Evolutionary conservation across 495 filamentous ascomycete species (phyloP), one percentile per base, ranked within the genome.

Genomic region (Podospora conica): DNA sequence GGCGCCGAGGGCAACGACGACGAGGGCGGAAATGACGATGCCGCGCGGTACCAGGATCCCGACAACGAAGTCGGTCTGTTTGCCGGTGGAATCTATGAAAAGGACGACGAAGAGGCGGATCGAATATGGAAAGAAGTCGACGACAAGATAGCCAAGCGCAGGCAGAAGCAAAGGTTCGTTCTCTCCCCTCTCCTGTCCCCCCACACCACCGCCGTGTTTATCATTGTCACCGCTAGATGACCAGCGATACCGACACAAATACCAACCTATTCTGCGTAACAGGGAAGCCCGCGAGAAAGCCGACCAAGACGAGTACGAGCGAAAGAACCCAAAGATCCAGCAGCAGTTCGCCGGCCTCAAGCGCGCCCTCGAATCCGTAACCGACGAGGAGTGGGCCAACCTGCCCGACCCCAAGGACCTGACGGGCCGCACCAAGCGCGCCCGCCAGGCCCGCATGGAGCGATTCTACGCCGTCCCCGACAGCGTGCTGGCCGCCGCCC

Each of bases 281-380:
- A 97, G 95, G 91, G 95, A 98, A 92, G 89, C 88, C 78, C 92
- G 95, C 70, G 95, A 98, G 79, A 81, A 88, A 72, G 85, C 90
- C 80, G 93, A 98, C 80, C 88, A 83, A 77, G 91, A 95, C 70
- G 93, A 97, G 63, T 96, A 96, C 84, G 96, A 99, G 77, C 86
- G 87, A 55, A 91, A 97, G 74, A 98, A 98, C 74, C 95, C 95
- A 5, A 99, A 98, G 77, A 98, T 99, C 61, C 92, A 96, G 78
- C 93, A 97, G 70, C 95, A 98, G 75, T 99, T 99, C 74, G 93
- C 93, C 74, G 96, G 97, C 69, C 81, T 97, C 56, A 99, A 98
- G 77, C 84, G 96, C 71, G 91, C 90, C 2, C 83, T 99, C 24
- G 90, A 89, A 33, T 89, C 87, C 18, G 88, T 99, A 59, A 91